Base-by-base conservation (phyloP, 495 filamentous ascomycete species). In the Xylaria telfairii region DNA sequence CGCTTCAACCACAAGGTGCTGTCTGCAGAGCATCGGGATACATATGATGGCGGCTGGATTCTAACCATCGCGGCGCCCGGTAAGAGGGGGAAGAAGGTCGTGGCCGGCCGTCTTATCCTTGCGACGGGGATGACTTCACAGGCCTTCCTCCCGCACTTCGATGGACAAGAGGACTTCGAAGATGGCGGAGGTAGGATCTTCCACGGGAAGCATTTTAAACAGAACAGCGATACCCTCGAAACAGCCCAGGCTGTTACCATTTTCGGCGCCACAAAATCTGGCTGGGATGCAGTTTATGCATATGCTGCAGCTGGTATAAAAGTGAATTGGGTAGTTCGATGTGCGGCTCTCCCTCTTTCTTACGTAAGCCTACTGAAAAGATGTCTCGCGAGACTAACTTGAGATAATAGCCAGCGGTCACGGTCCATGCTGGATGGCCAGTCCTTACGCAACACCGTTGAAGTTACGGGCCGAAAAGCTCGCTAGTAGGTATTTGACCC, bases 321-420 rank as follows among this genome's bases (percentile, higher is more conserved):
- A 32, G 91, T 96, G 2, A 84, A 92, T 70, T 92, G 89, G 92
- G 80, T 96, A 24, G 93, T 97, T 65, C 86, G 93, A 71, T 79
- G 83, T 84, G 65, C 24, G 79, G 30, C 10, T n/a, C 56, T 9
- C 34, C 68, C 10, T 15, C 9, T 13, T 24, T 4, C 30, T 26
- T 64, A 10, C 7, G 30, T 65, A 8, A 7, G 2, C 19, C 8
- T 4, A 8, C 6, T 37, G 10, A 13, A 10, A 21, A 59, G 3
- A 59, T 21, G 15, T 37, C 19, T 15, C n/a, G 0, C 12, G 32
- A 37, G 17, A 21, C 56, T 59, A 21, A 64, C 41, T 47, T 46
- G 15, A 1, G 41, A 12, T 64, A 2, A 64, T 71, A 84, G 87
- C 89, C 44, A 91, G 86, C 8, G 93, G 93, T 3, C 89, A 92